Evolutionary conservation across 1,284 basidiomycete species (phyloP).

Genomic region (Ustilago loliicola): DNA sequence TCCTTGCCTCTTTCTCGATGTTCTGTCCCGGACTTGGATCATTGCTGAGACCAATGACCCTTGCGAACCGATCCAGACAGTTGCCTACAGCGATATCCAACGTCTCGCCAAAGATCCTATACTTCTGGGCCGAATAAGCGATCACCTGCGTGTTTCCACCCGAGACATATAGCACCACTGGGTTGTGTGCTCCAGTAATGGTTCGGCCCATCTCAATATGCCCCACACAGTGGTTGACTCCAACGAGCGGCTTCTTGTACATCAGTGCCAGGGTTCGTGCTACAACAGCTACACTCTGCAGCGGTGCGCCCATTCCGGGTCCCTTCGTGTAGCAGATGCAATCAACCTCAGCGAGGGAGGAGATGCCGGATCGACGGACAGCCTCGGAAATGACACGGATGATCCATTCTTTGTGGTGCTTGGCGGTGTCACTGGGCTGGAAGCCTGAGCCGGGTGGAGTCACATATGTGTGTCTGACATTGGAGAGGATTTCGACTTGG

Average conservation of each 20-base stretch:
- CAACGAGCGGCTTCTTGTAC: constrained; percentile 90
- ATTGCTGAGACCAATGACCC: constrained; percentile 95
- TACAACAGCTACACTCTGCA: constrained; percentile 95
- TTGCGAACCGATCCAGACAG: constrained; percentile 95
- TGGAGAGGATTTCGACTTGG: constrained; percentile 72
- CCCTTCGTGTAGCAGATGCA: constrained; percentile 99
- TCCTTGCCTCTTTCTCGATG: constrained; percentile 94
- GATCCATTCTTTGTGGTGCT: constrained; percentile 95
- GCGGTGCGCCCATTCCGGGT: constrained; percentile 98
- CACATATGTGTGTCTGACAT: constrained; percentile 93
- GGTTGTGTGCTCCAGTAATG: constrained; percentile 93
- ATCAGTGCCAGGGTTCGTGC: constrained; percentile 90
- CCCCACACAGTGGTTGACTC: constrained; percentile 98
- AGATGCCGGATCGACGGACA: constrained; percentile 77
- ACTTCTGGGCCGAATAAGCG: constrained; percentile 92
- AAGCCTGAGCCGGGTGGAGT: constrained; percentile 98
- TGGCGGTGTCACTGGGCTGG: constrained; percentile 91
- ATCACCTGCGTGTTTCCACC: constrained; percentile 99
- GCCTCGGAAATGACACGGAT: constrained; percentile 85
- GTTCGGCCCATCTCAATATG: constrained; percentile 98
- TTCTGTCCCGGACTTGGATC: constrained; percentile 98
- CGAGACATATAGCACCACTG: constrained; percentile 97
- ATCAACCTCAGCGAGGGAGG: constrained; percentile 83
- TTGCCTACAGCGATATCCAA: constrained; percentile 99
- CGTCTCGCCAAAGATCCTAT: constrained; percentile 98